phyloP scores from a whole-genome alignment of 495 filamentous ascomycete genomes.

The Durotheca rogersii region DNA sequence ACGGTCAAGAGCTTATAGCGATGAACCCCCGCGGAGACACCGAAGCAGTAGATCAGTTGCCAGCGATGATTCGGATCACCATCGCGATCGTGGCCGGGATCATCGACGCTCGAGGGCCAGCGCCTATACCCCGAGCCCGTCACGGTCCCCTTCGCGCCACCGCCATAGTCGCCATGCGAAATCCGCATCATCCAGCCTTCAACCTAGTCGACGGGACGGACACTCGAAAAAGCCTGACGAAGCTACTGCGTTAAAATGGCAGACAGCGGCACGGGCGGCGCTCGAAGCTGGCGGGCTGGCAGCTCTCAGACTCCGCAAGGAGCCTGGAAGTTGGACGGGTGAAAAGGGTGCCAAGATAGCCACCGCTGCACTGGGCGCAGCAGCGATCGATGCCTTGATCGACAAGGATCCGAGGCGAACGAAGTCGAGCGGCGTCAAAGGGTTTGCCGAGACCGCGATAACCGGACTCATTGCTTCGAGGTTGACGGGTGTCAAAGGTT shows the following conservation, averaged over 20 bases:
- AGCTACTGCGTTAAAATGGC: constrained; percentile 22
- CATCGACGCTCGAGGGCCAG: constrained; percentile 22
- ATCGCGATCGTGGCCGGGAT: constrained; percentile 22
- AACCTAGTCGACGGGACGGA: constrained; percentile 4
- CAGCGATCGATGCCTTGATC: constrained; percentile 39
- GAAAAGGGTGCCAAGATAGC: constrained; percentile 43
- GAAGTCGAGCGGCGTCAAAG: constrained; percentile 28
- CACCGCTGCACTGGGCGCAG: constrained; percentile 46
- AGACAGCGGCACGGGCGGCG: constrained; percentile 42
- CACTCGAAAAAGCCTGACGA: constrained; percentile 10
- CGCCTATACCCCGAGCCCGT: constrained; percentile 22
- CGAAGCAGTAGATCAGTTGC: constrained; percentile 19
- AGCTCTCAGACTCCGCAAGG: constrained; percentile 39
- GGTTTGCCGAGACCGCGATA: constrained; percentile 34
- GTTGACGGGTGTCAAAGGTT: constrained; percentile 23
- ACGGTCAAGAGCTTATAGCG: constrained; percentile 25
- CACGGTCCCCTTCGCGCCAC: constrained; percentile 12
- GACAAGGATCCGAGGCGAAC: constrained; percentile 31
- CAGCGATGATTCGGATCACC: constrained; percentile 22
- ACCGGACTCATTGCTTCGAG: constrained; percentile 34
- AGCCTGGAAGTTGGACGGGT: constrained; percentile 44
- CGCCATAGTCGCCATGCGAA: constrained; percentile 14
- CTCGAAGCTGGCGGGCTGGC: constrained; percentile 44
- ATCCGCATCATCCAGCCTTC: constrained; percentile 7
- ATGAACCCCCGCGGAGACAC: constrained; percentile 14